phyloP scores from a whole-genome alignment of 352 stramenopile genomes.

The Plasmopara halstedii region DNA sequence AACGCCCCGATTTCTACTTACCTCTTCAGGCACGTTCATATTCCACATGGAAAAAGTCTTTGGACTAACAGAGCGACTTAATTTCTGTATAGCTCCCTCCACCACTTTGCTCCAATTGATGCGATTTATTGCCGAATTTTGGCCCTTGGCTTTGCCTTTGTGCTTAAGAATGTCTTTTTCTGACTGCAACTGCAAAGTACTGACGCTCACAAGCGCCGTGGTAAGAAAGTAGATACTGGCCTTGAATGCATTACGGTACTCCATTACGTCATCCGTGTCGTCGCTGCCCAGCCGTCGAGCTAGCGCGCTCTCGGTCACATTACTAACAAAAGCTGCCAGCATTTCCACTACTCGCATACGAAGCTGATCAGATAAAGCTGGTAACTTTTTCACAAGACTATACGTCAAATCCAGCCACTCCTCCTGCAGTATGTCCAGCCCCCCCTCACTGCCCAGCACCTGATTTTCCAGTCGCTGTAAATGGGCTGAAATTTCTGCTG shows the following conservation, averaged over 20 bases:
- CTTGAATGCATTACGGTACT: conserved; percentile 55
- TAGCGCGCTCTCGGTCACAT: conserved; percentile 46
- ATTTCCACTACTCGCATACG: conserved; percentile 62
- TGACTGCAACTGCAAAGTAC: conserved; percentile 35
- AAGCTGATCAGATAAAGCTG: conserved; percentile 33
- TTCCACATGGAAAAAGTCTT: conserved; percentile 66
- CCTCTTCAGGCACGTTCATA: conserved; percentile 75
- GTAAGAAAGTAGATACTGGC: conserved; percentile 66
- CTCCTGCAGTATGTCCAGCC: conserved; percentile 44
- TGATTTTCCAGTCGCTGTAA: conserved; percentile 44
- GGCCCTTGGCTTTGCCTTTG: conserved; percentile 37
- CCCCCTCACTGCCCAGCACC: conserved; percentile 47
- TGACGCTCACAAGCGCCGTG: conserved; percentile 46
- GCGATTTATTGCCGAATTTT: conserved; percentile 27
- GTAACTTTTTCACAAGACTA: conserved; percentile 65
- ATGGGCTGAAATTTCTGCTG: conserved; percentile 35
- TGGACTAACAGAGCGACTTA: conserved; percentile 54
- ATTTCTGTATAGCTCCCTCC: conserved; percentile 44
- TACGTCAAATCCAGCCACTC: conserved; percentile 68
- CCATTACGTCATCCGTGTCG: conserved; percentile 33
- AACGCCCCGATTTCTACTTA: conserved; percentile 6
- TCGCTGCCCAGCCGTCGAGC: conserved; percentile 25
- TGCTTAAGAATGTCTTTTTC: conserved; percentile 61
- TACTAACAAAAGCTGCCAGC: conserved; percentile 51
- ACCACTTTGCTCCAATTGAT: conserved; percentile 62